Evolutionary conservation across 2,329 filamentous ascomycete genomes (phyloP), one percentile per base, ranked within the genome.

Genomic region (Chaetoscypha palmicola): DNA sequence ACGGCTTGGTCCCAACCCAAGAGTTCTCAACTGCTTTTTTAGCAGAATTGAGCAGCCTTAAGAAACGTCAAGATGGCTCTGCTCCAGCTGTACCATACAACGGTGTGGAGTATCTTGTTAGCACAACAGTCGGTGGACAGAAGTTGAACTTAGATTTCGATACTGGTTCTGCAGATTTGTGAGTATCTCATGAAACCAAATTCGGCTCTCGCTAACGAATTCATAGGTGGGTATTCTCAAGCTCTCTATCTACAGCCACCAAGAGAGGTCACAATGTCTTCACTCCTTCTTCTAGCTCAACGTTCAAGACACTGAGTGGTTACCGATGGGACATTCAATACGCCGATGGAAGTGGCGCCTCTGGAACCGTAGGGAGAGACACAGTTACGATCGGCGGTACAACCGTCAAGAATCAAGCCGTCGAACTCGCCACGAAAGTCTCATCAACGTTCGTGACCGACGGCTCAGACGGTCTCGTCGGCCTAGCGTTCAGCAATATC

Each of bases 391-490:
- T 64, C 30, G 61, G 61, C 2, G 47, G 49, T 5, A 61, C 61
- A 10, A 60, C 56, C 2, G 59, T 63, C 9, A 50, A 33, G 2
- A 41, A 31, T 3, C 61, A 63, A 49, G 55, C 55, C 9, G 51
- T 64, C 23, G 59, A 63, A 32, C 50, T 63, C 16, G 61, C 62
- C 20, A 52, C 46, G 20, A 51, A 48, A 19, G 57, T 61, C 12
- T 62, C 60, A 3, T 49, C 50, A 5, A 10, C 38, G 4, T 66
- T 66, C 42, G 49, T 62, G 22, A 47, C 43, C 4, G 61, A 64
- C 38, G 22, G 47, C 24, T 24, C 52, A 14, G 78, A 82, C 55
- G 80, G 80, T 22, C 70, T 84, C n/a, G 67, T 83, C 21, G 80
- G 80, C 20, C 68, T 83, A 34, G 76, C 72, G 2, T 62, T 62